phyloP scores from a whole-genome alignment of 805 yeast species.

The Monosporozyma solicola region DNA sequence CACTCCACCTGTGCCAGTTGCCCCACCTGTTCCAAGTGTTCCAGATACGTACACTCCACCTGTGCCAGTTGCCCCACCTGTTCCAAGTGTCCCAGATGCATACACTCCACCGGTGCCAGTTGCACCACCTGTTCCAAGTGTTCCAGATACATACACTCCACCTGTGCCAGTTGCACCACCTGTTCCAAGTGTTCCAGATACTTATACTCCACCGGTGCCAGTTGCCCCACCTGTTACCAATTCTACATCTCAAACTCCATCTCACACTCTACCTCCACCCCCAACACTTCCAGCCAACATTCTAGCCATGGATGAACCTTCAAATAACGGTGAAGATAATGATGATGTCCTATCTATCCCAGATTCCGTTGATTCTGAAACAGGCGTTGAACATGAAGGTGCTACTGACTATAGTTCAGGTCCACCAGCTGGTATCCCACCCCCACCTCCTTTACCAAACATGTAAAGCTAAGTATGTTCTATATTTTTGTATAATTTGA shows the following conservation, averaged over 20 bases:
- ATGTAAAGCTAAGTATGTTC: neutral
- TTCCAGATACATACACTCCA: slow-evolving; percentile 29
- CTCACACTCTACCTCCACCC: slow-evolving; percentile 4
- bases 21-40: slow-evolving; percentile 6
- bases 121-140: slow-evolving; percentile 36
- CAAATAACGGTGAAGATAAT: slow-evolving; percentile 4
- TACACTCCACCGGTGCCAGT: slow-evolving; percentile 30
- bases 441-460: slow-evolving; percentile 24
- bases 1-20: slow-evolving; percentile 6
- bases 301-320: neutral
- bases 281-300: neutral
- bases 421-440: slow-evolving; percentile 23
- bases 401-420: neutral
- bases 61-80: slow-evolving; percentile 1
- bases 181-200: slow-evolving; percentile 5
- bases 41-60: slow-evolving; percentile 6
- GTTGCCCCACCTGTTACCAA: slow-evolving; percentile 8
- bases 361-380: slow-evolving; percentile 29
- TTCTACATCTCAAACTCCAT: neutral
- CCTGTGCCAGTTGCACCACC: slow-evolving; percentile 7
- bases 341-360: slow-evolving; percentile 30
- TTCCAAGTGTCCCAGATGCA: slow-evolving; percentile 1
- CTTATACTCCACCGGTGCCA: slow-evolving; percentile 18
- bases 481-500: neutral
- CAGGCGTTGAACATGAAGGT: slow-evolving; percentile 6